These are phyloP conservation scores for Ophiostoma sp. DNA, from an alignment of 2,329 filamentous ascomycete species.

Conservation along the genomic window DNA sequence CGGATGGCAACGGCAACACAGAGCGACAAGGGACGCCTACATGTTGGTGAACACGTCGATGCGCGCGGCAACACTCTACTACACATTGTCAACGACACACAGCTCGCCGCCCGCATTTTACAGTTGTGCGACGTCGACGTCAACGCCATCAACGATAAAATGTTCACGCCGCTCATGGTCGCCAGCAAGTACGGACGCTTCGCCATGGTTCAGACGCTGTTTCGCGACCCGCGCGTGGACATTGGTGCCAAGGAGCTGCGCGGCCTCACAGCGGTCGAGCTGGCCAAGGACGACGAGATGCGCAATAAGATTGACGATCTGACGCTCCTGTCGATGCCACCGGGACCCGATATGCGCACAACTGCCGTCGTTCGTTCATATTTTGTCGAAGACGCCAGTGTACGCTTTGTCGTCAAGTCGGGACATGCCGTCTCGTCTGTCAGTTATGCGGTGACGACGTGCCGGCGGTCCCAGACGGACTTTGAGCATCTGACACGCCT, in stretches of 20 bases:
- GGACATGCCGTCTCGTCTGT: constrained; percentile 79
- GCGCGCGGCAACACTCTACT: constrained; percentile 89
- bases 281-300: constrained; percentile 97
- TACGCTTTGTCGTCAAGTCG: constrained; percentile 91
- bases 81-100: constrained; percentile 89
- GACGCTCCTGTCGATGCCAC: constrained; percentile 73
- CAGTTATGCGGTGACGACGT: constrained; percentile 92
- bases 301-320: constrained; percentile 95
- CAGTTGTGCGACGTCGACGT: constrained; percentile 89
- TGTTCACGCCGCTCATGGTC: constrained; percentile 94
- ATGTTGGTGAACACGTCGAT: constrained; percentile 91
- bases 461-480: constrained; percentile 79
- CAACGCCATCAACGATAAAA: constrained; percentile 92
- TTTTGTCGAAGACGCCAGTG: constrained; percentile 94
- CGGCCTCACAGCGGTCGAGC: constrained; percentile 88
- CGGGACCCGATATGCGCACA: constrained; percentile 74
- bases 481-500: constrained; percentile 89
- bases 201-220: constrained; percentile 86
- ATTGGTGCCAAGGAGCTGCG: constrained; percentile 78
- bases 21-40: constrained; percentile 74
- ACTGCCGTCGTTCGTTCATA: constrained; percentile 93
- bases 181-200: constrained; percentile 97
- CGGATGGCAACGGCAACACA: constrained; percentile 72
- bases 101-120: constrained; percentile 73
- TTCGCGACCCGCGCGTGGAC: constrained; percentile 85